Conservation (phyloP, 768 basidiomycete genomes). For the Nidularia pulvinata region DNA sequence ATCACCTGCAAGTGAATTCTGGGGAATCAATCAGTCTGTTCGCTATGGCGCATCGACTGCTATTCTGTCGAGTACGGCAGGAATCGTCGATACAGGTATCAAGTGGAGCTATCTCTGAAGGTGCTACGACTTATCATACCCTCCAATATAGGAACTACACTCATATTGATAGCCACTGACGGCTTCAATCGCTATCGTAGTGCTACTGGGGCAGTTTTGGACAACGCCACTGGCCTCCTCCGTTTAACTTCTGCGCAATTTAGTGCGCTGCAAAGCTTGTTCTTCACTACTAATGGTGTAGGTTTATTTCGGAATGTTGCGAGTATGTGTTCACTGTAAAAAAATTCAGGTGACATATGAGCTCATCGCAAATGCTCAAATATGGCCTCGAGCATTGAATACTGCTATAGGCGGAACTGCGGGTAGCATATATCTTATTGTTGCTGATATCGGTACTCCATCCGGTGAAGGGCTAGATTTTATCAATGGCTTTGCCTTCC, state of each 20-base stretch:
- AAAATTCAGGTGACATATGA: constrained; percentile 45
- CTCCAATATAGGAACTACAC: constrained; percentile 28
- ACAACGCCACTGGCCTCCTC: constrained; percentile 46
- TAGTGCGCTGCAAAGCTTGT: constrained; percentile 44
- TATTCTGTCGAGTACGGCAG: constrained; percentile 45
- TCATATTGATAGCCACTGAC: constrained; percentile 45
- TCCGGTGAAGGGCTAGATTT: constrained; percentile 65
- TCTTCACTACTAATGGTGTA: constrained; percentile 45
- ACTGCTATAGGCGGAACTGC: constrained; percentile 51
- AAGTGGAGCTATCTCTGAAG: too few relatives aligned
- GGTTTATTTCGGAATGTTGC: not conserved
- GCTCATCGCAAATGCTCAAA: constrained; percentile 65
- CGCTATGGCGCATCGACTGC: constrained; percentile 41
- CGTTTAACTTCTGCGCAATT: constrained; percentile 52
- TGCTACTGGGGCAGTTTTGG: constrained; percentile 42
- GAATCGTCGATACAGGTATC: constrained; percentile 59
- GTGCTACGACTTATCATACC: too few relatives aligned
- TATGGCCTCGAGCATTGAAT: constrained; percentile 67
- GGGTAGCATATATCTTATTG: constrained; percentile 53
- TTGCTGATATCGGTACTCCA: constrained; percentile 46
- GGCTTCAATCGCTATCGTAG: constrained; percentile 40
- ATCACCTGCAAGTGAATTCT: constrained; percentile 44
- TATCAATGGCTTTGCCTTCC: constrained; percentile 40
- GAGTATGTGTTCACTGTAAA: too few relatives aligned
- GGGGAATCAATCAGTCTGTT: constrained; percentile 62